Conservation (phyloP, 179 eudicot species). For the Silene noctiflora region DNA sequence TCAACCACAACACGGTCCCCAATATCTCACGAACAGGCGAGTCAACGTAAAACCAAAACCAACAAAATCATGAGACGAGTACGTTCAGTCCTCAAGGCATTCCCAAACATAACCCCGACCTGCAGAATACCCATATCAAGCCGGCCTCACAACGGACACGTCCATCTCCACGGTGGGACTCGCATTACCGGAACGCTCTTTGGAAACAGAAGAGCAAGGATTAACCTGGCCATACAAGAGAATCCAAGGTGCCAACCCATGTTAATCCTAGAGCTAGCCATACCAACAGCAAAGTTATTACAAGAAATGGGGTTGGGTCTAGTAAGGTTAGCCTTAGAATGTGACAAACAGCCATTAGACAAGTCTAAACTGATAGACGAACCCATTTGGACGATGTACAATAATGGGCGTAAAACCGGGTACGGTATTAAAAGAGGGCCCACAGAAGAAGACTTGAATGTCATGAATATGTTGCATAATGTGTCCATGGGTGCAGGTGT, state of each 20-base stretch:
- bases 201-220: constrained; percentile 60
- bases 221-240: constrained; percentile 73
- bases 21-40: constrained; percentile 43
- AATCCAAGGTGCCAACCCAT: constrained; percentile 69
- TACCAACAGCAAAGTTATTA: constrained; percentile 69
- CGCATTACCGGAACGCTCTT: constrained; percentile 75
- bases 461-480: constrained; percentile 65
- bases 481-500: constrained; percentile 94
- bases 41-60: constrained; percentile 46
- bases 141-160: constrained; percentile 47
- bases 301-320: constrained; percentile 86
- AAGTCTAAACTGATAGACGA: constrained; percentile 66
- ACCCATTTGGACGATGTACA: constrained; percentile 88
- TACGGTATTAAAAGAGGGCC: constrained; percentile 76
- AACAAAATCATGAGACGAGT: constrained; percentile 46
- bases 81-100: constrained; percentile 61
- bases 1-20: constrained; percentile 27
- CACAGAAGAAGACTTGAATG: constrained; percentile 67
- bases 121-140: constrained; percentile 54
- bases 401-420: constrained; percentile 70
- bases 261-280: constrained; percentile 68
- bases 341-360: constrained; percentile 53
- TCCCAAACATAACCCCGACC: constrained; percentile 65
- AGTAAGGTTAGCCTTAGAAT: constrained; percentile 75
- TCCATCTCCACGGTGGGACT: constrained; percentile 48